A percentile compares a stretch with the other conserved stretches of the same genome.
Conservation (phyloP, 441 rosid species). For the Pelargonium australe region DNA sequence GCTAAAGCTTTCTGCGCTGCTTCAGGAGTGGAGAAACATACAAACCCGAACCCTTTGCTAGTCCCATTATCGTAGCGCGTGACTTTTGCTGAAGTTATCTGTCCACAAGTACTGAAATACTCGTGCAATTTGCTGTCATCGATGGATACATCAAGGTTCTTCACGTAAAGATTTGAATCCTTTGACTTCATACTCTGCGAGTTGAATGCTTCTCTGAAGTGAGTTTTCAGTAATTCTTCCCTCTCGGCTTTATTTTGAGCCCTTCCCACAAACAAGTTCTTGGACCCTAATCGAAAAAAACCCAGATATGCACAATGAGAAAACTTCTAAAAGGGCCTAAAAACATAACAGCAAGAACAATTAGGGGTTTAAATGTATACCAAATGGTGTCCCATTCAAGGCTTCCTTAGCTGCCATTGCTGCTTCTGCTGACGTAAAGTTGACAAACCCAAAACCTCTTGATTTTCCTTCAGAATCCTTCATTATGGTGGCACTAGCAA, state of each 20-base stretch:
- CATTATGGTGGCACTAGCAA: conserved; percentile 47
- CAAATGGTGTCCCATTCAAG: conserved; percentile 43
- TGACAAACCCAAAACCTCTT: conserved; percentile 77
- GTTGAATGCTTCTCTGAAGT: conserved; percentile 32
- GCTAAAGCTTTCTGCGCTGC: conserved; percentile 49
- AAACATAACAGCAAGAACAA: neutral
- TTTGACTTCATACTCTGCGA: conserved; percentile 22
- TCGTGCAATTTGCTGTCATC: conserved; percentile 50
- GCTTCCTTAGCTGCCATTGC: conserved; percentile 55
- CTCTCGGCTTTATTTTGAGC: conserved; percentile 73
- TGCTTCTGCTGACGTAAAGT: conserved; percentile 48
- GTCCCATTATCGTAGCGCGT: conserved; percentile 49
- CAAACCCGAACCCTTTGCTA: conserved; percentile 79
- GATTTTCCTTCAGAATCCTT: conserved; percentile 53
- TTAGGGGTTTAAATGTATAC: conserved; percentile 23
- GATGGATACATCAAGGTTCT: conserved; percentile 45
- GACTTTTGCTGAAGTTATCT: conserved; percentile 50
- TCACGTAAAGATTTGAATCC: conserved; percentile 58
- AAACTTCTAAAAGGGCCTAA: neutral
- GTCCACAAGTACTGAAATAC: conserved; percentile 50
- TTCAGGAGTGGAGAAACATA: conserved; percentile 61
- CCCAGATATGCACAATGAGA: neutral
- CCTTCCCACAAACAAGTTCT: conserved; percentile 58
- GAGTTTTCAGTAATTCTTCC: conserved; percentile 42
- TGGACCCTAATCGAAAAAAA: conserved; percentile 41